phyloP scores from a whole-genome alignment of 148 eudicot genomes.

The Fagopyrum esculentum region DNA sequence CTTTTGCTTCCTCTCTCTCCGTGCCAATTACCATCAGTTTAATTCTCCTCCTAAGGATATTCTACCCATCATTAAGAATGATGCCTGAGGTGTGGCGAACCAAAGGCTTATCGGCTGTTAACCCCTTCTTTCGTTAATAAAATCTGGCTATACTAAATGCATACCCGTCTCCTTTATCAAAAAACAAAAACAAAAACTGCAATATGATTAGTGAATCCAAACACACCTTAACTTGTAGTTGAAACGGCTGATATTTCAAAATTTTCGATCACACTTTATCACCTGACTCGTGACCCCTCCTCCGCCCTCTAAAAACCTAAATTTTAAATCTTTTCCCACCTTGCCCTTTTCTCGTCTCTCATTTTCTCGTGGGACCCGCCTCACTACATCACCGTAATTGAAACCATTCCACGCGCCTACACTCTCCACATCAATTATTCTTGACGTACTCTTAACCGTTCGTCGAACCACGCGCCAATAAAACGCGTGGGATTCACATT shows the following conservation, averaged over 20 bases:
- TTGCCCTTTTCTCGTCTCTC: neutral
- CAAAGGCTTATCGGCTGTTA: no score
- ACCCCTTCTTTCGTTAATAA: no score
- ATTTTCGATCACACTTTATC: neutral
- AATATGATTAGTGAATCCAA: neutral
- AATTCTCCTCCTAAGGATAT: no score
- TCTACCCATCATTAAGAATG: no score
- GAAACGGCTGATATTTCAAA: neutral
- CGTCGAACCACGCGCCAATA: neutral
- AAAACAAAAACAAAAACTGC: no score
- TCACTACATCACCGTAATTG: neutral
- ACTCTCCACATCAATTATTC: neutral
- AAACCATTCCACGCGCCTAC: neutral
- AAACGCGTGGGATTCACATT: neutral
- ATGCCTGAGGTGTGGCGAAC: no score
- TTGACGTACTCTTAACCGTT: neutral
- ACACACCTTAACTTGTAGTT: neutral
- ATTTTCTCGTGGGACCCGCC: neutral
- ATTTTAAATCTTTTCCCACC: neutral
- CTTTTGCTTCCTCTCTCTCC: no score
- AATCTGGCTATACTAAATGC: no score
- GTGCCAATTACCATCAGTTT: no score
- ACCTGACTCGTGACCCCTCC: neutral
- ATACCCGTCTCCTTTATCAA: no score
- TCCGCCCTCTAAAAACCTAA: neutral